Evolutionary conservation across 257 asterid genomes (phyloP).

Genomic region (Cruciata laevipes): DNA sequence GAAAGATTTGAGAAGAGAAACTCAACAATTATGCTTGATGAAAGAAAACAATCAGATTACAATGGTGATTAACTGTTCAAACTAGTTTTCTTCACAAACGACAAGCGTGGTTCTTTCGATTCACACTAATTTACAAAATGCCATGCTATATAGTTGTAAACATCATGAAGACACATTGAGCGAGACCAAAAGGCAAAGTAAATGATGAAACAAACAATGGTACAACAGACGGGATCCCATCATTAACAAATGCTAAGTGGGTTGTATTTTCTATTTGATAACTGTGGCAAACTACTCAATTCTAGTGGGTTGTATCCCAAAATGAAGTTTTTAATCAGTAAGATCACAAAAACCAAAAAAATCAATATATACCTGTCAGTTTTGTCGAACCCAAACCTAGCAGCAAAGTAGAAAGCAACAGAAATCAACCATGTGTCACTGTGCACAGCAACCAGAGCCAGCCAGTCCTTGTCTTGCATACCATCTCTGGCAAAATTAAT

Average conservation of each 20-base stretch:
- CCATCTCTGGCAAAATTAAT: conserved; percentile 43
- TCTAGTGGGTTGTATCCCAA: too few relatives aligned
- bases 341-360: background rate
- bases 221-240: background rate
- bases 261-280: background rate
- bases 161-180: background rate
- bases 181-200: background rate
- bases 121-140: background rate
- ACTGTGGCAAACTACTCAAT: background rate
- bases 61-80: background rate
- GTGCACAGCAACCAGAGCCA: conserved; percentile 37
- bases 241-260: background rate
- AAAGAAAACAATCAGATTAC: background rate
- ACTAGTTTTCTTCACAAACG: background rate
- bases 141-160: too few relatives aligned
- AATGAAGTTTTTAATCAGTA: background rate
- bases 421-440: conserved; percentile 45
- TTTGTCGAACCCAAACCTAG: conserved; percentile 37
- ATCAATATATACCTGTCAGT: conserved; percentile 27
- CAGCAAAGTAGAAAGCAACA: conserved; percentile 36
- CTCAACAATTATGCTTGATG: background rate
- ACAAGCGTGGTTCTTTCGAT: background rate
- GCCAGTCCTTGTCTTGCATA: conserved; percentile 42
- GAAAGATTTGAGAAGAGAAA: conserved; percentile 10
- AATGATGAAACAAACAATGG: background rate